Base-by-base conservation (phyloP, 2,329 filamentous ascomycete species). In the Stemphylium lycopersici region DNA sequence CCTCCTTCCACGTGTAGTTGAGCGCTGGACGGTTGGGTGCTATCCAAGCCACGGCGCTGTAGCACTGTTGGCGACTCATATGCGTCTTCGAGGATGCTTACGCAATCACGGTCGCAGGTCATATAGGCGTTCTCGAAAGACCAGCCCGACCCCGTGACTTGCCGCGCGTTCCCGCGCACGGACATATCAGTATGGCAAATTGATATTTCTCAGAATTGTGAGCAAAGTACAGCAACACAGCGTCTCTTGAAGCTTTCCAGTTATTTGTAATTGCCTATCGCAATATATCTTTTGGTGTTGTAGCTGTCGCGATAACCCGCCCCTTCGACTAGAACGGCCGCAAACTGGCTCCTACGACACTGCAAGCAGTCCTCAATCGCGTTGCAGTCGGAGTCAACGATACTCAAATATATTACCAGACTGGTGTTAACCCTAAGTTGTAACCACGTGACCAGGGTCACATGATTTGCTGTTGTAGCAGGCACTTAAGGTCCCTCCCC, bases 311-410 rank as follows among this genome's bases (percentile, higher is more conserved):
- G 18, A 39, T 52, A 24, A 12, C 34, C 40, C 32, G 32, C 15
- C 32, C 32, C 15, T 3, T 34, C 15, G 32, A 15, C 32, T 10
- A 34, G 12, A 33, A 7, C 31, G n/a, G 24, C 41, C 24, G 40
- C 24, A 45, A 26, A 24, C 32, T 50, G 2, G 32, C 39, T 37
- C 48, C 32, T 6, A 7, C 13, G 3, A 22, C n/a, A 8, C 32
- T 50, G 6, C 20, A 44, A 15, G 48, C 48, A 31, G 48, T 50
- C 5, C 18, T 50, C n/a, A 40, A 52, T 34, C 24, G 41, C 2
- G 31, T 52, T 10, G 24, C n/a, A 5, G 24, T 16, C 15, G 41
- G 41, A 31, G 22, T 45, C 24, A 40, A 39, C 22, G 24, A 52
- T 15, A 34, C 15, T 10, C 24, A 32, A 24, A 52, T 52, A 12